These are phyloP conservation scores for Colletotrichum coccodes DNA, from an alignment of 2,329 filamentous ascomycete species.

Conservation along the genomic window DNA sequence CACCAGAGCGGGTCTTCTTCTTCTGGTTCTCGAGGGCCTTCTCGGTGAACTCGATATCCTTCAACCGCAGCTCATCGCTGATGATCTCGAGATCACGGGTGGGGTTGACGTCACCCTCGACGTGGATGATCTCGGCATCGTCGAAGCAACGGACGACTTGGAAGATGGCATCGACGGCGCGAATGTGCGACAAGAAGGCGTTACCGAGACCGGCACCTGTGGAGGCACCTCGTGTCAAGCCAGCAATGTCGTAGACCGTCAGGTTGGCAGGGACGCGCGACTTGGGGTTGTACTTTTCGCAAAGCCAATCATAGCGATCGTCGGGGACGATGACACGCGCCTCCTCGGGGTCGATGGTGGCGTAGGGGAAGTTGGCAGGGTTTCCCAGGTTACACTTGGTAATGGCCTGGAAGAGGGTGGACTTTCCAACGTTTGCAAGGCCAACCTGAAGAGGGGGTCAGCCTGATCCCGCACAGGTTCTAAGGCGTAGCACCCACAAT, in stretches of 20 bases:
- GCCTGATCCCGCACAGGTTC: constrained; percentile 45
- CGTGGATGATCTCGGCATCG: constrained; percentile 99
- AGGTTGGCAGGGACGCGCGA: constrained; percentile 96
- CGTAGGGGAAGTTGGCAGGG: constrained; percentile 99
- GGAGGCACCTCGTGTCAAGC: constrained; percentile 93
- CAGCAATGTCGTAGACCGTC: constrained; percentile 98
- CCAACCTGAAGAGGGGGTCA: constrained; percentile 75
- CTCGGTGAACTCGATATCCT: constrained; percentile 98
- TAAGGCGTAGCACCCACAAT: constrained; percentile 75
- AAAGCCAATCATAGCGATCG: constrained; percentile 94
- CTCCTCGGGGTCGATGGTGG: constrained; percentile 98
- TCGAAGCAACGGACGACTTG: constrained; percentile 98
- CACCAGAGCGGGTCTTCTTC: constrained; percentile 95
- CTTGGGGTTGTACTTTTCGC: constrained; percentile 97
- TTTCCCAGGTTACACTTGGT: constrained; percentile 98
- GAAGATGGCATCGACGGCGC: constrained; percentile 97
- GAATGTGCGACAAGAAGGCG: constrained; percentile 97
- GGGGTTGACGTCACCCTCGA: constrained; percentile 98
- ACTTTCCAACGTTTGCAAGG: constrained; percentile 99
- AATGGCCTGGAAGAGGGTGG: constrained; percentile 98
- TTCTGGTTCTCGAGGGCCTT: constrained; percentile 91
- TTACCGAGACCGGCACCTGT: constrained; percentile 98
- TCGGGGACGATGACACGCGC: constrained; percentile 97
- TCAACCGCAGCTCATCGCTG: constrained; percentile 93
- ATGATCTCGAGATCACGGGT: constrained; percentile 96